These are phyloP conservation scores for Leucosporidium creatinivorum DNA, from an alignment of 768 basidiomycete genomes.

Conservation along the genomic window DNA sequence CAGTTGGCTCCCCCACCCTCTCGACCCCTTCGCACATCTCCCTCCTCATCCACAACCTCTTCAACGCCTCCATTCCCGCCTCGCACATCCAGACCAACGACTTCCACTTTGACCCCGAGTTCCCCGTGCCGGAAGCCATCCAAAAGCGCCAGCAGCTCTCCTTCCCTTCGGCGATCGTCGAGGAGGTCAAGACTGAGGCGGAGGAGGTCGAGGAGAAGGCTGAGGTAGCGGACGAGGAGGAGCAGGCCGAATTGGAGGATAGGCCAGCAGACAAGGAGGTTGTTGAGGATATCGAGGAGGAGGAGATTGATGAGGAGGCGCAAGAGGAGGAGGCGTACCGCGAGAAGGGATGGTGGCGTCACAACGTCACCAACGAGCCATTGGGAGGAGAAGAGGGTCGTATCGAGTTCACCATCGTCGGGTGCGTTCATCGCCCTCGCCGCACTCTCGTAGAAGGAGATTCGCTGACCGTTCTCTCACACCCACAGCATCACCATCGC, in stretches of 20 bases:
- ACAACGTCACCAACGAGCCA: conserved; percentile 40
- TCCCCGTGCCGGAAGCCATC: conserved; percentile 17
- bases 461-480: not conserved
- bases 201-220: not conserved
- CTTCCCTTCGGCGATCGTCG: not conserved
- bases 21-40: conserved; percentile 46
- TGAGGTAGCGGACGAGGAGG: conserved; percentile 33
- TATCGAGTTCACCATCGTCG: conserved; percentile 54
- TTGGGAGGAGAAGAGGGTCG: conserved; percentile 43
- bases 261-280: conserved; percentile 40
- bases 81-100: conserved; percentile 43
- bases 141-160: conserved; percentile 7
- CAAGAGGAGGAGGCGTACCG: conserved; percentile 34
- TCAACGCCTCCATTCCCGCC: conserved; percentile 48
- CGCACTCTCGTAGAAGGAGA: too few species aligned
- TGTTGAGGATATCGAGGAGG: conserved; percentile 35
- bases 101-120: conserved; percentile 42
- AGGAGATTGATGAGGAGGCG: conserved; percentile 45
- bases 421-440: conserved; percentile 21
- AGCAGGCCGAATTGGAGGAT: conserved; percentile 40
- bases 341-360: conserved; percentile 44
- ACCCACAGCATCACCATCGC: conserved; percentile 32
- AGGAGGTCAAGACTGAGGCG: not conserved
- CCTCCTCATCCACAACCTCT: conserved; percentile 46
- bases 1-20: conserved; percentile 45